Conservation (phyloP, 371 early-diverging fungal genomes). For the Mucor lusitanicus region DNA sequence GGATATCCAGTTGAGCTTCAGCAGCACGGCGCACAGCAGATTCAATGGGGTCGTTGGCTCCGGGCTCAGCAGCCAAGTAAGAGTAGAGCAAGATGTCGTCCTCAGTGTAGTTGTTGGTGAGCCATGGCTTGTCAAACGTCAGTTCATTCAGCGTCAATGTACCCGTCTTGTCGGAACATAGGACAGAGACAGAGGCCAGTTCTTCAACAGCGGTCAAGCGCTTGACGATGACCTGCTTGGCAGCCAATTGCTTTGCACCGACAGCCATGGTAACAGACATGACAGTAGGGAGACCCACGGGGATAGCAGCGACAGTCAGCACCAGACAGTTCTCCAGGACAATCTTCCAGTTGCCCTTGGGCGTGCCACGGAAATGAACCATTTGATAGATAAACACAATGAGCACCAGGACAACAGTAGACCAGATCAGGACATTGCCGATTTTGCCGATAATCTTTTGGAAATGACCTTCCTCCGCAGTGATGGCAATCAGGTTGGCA, state of each 20-base stretch:
- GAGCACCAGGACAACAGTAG: slow-evolving; percentile 59
- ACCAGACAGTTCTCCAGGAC: slow-evolving; percentile 52
- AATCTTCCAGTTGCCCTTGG: slow-evolving; percentile 24
- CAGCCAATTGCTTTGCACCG: slow-evolving; percentile 60
- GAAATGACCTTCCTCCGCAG: slow-evolving; percentile 83
- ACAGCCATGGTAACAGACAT: slow-evolving; percentile 93
- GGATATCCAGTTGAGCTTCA: slow-evolving; percentile 68
- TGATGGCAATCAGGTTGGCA: slow-evolving; percentile 83
- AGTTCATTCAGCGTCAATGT: slow-evolving; percentile 92
- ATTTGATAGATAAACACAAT: slow-evolving; percentile 78
- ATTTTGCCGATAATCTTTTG: slow-evolving; percentile 81
- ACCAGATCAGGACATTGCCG: slow-evolving; percentile 80
- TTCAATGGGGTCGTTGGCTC: slow-evolving; percentile 94
- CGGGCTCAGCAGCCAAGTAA: slow-evolving; percentile 88
- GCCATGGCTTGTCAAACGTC: slow-evolving; percentile 88
- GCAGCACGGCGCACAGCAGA: slow-evolving; percentile 88
- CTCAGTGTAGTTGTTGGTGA: slow-evolving; percentile 68
- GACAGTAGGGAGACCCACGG: slow-evolving; percentile 94
- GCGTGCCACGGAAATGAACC: slow-evolving; percentile 38
- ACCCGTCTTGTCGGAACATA: slow-evolving; percentile 97
- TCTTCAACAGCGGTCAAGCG: slow-evolving; percentile 94
- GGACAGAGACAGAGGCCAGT: slow-evolving; percentile 89
- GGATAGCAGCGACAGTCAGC: slow-evolving; percentile 59
- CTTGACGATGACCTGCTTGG: slow-evolving; percentile 92
- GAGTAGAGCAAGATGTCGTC: slow-evolving; percentile 87